These are phyloP conservation scores for Globisporangium lucens DNA, from an alignment of 352 stramenopile species.

Conservation along the genomic window DNA sequence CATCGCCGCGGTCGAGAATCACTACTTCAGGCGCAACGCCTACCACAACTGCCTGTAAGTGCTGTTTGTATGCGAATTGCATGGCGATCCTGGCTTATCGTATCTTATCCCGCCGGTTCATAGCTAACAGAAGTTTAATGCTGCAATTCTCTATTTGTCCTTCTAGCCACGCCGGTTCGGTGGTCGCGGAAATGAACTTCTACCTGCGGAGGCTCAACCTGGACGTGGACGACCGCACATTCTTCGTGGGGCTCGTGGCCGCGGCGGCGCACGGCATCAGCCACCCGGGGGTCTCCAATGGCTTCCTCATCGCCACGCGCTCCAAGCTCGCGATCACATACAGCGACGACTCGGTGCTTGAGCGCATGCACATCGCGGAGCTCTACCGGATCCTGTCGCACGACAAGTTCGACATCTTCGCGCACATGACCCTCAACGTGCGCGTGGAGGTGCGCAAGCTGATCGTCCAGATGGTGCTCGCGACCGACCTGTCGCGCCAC, in stretches of 20 bases:
- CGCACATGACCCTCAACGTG: conserved; percentile 31
- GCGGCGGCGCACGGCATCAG: conserved; percentile 90
- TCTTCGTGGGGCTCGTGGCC: conserved; percentile 75
- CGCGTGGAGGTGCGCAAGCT: conserved; percentile 53
- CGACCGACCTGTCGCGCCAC: conserved; percentile 71
- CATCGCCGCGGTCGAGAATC: conserved; percentile 50
- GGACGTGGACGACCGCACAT: conserved; percentile 46
- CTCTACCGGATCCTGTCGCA: conserved; percentile 62
- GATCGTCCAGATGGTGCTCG: conserved; percentile 76
- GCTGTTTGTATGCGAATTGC: not conserved
- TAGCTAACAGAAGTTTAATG: conserved; percentile 1
- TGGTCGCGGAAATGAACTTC: conserved; percentile 66
- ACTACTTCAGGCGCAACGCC: conserved; percentile 60
- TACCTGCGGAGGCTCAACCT: conserved; percentile 59
- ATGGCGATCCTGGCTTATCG: not conserved
- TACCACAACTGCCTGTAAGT: conserved; percentile 74
- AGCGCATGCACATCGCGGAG: conserved; percentile 71
- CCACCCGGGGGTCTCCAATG: conserved; percentile 90
- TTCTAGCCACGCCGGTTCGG: conserved; percentile 50
- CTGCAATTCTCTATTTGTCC: not conserved
- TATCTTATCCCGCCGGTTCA: not conserved
- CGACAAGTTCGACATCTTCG: conserved; percentile 64
- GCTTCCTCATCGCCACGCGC: conserved; percentile 86
- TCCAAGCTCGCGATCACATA: conserved; percentile 91
- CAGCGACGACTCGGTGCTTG: conserved; percentile 89